These are phyloP conservation scores for Trametes hirsuta DNA, from an alignment of 1,284 basidiomycete species.

Conservation along the genomic window DNA sequence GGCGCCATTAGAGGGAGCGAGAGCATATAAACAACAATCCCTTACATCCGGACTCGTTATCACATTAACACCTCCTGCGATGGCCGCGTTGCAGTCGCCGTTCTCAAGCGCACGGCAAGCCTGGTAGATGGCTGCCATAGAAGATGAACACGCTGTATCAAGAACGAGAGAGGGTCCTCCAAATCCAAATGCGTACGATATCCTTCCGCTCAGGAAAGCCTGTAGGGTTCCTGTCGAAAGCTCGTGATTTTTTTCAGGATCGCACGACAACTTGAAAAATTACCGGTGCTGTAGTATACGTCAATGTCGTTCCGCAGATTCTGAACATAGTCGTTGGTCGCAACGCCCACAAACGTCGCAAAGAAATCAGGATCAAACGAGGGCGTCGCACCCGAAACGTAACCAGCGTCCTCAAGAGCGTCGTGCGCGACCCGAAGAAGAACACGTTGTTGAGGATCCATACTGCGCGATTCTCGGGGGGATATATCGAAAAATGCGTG, in stretches of 20 bases:
- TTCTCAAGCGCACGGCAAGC: constrained; percentile 65
- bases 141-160: constrained; percentile 76
- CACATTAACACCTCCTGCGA: constrained; percentile 76
- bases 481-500: constrained; percentile 72
- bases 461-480: constrained; percentile 69
- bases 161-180: constrained; percentile 71
- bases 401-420: constrained; percentile 71
- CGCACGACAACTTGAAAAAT: constrained; percentile 9
- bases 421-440: constrained; percentile 67
- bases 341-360: constrained; percentile 67
- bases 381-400: constrained; percentile 59
- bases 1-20: background rate
- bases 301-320: constrained; percentile 66
- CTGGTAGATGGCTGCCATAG: constrained; percentile 66
- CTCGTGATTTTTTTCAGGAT: background rate
- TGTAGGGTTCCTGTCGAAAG: constrained; percentile 58
- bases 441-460: constrained; percentile 77
- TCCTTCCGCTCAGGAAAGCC: constrained; percentile 70
- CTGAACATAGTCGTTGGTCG: constrained; percentile 70
- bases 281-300: constrained; percentile 73
- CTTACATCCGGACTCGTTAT: constrained; percentile 70
- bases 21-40: background rate
- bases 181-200: constrained; percentile 69
- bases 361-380: constrained; percentile 56
- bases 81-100: constrained; percentile 65